Evolutionary conservation across 257 asterid genomes (phyloP), one percentile per base, ranked within the genome.

Genomic region (Oldenlandia corymbosa): DNA sequence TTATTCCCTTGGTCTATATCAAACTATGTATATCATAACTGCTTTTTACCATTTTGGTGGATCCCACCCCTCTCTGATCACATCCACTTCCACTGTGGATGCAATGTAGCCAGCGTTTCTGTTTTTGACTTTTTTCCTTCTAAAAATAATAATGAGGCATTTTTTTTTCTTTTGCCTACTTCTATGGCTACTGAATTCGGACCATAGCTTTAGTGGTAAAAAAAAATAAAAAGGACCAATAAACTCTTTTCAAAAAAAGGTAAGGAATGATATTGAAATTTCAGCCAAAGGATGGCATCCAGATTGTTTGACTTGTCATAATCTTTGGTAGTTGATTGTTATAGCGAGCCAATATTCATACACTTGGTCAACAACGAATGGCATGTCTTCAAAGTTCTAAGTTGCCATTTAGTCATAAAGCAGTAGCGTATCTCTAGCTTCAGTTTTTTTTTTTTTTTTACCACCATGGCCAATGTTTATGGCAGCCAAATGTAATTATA

Each of bases 1-100:
- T 59, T 57, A 54, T 59, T 69, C 72, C 61, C 71, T 58, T 74
- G 60, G 60, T 66, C 62, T 66, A 57, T 62, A n/a, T n/a, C n/a
- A 57, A 67, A 60, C 59, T 49, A 45, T 31, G 24, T 36, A 39
- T 30, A 9, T n/a, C n/a, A 64, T 10, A 46, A 31, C 48, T 47
- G 31, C 34, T 28, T 31, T 34, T 3, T 34, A 34, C 39, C 9
- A 34, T 34, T 34, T 34, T 34, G 4, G 41, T 65, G 55, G 70
- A 28, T 18, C 66, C 66, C 66, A 7, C 65, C n/a, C n/a, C 39
- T 9, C 39, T 3, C 39, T 9, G 6, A 34, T 9, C 39, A 34
- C 9, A 34, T 34, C 39, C 39, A 34, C 39, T 34, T 34, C 39
- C 39, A 3, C 4, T 34, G 39, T 34, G 39, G 39, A 34, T 34